phyloP scores from a whole-genome alignment of 1,284 basidiomycete species.

The Rhodofomes roseus region DNA sequence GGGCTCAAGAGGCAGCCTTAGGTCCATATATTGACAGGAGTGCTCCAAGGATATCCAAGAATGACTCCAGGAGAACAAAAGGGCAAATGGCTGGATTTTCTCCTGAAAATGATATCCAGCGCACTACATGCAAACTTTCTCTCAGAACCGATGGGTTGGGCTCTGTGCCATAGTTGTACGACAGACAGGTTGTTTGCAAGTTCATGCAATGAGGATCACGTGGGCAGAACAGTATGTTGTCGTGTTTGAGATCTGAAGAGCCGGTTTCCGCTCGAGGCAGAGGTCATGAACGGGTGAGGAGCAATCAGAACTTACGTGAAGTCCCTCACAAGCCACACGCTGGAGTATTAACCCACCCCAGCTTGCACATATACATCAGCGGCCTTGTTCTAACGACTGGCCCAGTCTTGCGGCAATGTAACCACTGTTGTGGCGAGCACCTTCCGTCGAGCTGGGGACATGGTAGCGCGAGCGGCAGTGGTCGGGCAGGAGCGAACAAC shows the following conservation, averaged over 20 bases:
- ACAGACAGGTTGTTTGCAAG: slow-evolving; percentile 12
- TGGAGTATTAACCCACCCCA: slow-evolving; percentile 42
- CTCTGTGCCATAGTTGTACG: slow-evolving; percentile 8
- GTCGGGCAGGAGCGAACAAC: too few relatives aligned
- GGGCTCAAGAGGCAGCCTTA: slow-evolving; percentile 33
- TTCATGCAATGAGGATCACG: slow-evolving; percentile 10
- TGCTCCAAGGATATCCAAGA: slow-evolving; percentile 28
- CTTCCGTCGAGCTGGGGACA: slow-evolving; percentile 3
- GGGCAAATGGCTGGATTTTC: slow-evolving; percentile 28
- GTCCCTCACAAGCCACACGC: slow-evolving; percentile 23
- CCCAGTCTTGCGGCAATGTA: slow-evolving; percentile 11
- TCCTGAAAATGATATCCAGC: slow-evolving; percentile 11
- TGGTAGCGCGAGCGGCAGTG: not conserved
- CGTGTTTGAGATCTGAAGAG: slow-evolving; percentile 40
- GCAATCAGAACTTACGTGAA: too few relatives aligned
- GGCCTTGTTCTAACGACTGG: slow-evolving; percentile 4
- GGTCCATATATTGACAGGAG: slow-evolving; percentile 34
- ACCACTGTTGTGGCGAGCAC: slow-evolving; percentile 6
- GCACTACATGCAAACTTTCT: slow-evolving; percentile 3
- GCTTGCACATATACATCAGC: slow-evolving; percentile 29
- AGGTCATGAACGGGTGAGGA: too few relatives aligned
- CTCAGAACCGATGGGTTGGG: slow-evolving; percentile 3
- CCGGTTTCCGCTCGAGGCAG: slow-evolving; percentile 30
- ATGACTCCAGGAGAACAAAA: slow-evolving; percentile 36
- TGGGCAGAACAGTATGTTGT: slow-evolving; percentile 39